Evolutionary conservation across 1,284 basidiomycete species (phyloP), one percentile per base, ranked within the genome.

Genomic region (Tremellales sp.): DNA sequence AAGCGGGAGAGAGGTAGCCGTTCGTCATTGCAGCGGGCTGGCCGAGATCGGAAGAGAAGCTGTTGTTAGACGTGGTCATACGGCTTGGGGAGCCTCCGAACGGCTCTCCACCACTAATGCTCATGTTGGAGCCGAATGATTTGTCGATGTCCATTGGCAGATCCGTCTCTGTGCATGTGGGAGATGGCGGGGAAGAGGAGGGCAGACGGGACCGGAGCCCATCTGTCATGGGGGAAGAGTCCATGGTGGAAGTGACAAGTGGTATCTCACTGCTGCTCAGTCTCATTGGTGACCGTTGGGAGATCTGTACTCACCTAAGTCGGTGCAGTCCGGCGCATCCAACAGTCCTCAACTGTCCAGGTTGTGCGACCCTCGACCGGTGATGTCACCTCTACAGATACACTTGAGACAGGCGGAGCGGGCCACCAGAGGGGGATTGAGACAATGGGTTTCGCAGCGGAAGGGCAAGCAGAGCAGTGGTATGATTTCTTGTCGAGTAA

Each of bases 91-190:
- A 65, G 43, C 47, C 47, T 11, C 19, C 21, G 39, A 46, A 52
- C 12, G 62, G 61, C 15, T 60, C 63, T 19, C 53, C 51, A 31
- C 65, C 61, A 35, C 53, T 51, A 39, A 74, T 57, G 12, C 67
- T 68, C 64, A 74, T 65, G 47, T 70, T 70, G 36, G 71, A 70
- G 59, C 70, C 73, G 67, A 74, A 74, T 3, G 70, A 73, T 48
- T 67, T 65, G 52, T 74, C 72, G 29, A 74, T 70, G 22, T 74
- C 72, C 39, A 62, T 60, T 5, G 70, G 68, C 7, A 74, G 53
- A 42, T 72, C 70, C 23, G 60, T 60, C 31, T 70, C 70, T 25
- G 70, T 72, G 25, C 54, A 51, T 4, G 68, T 70, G 0, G 70
- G 70, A 13, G 70, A 72, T 0, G 67, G 60, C 1, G 49, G 50